These are phyloP conservation scores for Corynascus novoguineensis DNA, from an alignment of 495 filamentous ascomycete genomes.

Conservation along the genomic window DNA sequence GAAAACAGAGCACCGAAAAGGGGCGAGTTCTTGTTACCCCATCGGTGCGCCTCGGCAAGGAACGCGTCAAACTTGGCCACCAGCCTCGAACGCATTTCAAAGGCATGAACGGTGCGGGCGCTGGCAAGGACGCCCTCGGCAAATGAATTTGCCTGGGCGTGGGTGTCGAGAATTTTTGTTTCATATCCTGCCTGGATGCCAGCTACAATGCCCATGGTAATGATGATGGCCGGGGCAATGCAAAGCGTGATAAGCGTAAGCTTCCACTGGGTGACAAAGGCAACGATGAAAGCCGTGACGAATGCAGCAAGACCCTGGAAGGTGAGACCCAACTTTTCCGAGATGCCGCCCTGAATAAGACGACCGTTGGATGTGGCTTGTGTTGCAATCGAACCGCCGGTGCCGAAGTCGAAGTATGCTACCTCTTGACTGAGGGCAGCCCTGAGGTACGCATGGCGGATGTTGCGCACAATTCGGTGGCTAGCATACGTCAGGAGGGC, in stretches of 20 bases:
- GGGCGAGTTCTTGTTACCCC: conserved; percentile 65
- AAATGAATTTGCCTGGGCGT: conserved; percentile 72
- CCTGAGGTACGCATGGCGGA: conserved; percentile 35
- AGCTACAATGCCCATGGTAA: conserved; percentile 64
- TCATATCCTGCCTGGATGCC: conserved; percentile 67
- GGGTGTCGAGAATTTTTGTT: conserved; percentile 64
- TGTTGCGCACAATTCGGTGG: conserved; percentile 29
- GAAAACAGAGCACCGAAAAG: conserved; percentile 69
- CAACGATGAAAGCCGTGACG: conserved; percentile 77
- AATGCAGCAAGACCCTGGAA: conserved; percentile 69
- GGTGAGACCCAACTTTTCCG: conserved; percentile 75
- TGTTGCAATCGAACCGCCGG: conserved; percentile 81
- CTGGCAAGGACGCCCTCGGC: conserved; percentile 90
- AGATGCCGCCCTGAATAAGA: conserved; percentile 75
- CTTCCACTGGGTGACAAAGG: conserved; percentile 78
- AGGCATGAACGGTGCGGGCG: conserved; percentile 81
- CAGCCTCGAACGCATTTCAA: conserved; percentile 77
- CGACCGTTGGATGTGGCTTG: conserved; percentile 84
- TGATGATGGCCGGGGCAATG: conserved; percentile 62
- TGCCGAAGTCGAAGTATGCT: conserved; percentile 80
- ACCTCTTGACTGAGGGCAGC: conserved; percentile 46
- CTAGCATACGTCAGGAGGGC: conserved; percentile 17
- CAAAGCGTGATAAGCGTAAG: conserved; percentile 74
- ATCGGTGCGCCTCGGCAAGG: conserved; percentile 62
- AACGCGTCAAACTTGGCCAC: conserved; percentile 72